A percentile compares a stretch with the other conserved stretches of the same genome.
Conservation (phyloP, 352 stramenopile genomes). For the Aphanomyces euteiches region DNA sequence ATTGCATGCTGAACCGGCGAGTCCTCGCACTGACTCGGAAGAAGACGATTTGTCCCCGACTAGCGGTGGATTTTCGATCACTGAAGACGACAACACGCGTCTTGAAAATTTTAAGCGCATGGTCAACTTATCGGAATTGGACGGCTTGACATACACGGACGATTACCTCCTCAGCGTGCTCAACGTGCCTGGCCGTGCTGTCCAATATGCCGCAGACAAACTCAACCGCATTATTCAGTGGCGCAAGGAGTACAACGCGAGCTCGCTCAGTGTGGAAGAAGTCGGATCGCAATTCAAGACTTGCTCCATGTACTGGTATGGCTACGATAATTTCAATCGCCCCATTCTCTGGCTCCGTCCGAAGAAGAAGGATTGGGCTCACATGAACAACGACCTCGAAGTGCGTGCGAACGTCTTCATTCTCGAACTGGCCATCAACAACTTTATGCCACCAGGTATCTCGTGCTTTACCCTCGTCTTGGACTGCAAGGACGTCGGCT, state of each 20-base stretch:
- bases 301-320: constrained; percentile 70
- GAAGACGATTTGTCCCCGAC: background rate
- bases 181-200: constrained; percentile 50
- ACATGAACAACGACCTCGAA: constrained; percentile 54
- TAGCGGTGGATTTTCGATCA: background rate
- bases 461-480: constrained; percentile 60
- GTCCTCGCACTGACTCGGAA: constrained; percentile 8
- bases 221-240: constrained; percentile 52
- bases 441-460: constrained; percentile 54
- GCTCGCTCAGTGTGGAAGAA: constrained; percentile 38
- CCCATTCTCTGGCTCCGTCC: constrained; percentile 66
- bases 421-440: constrained; percentile 46
- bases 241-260: constrained; percentile 45
- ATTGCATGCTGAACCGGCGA: constrained; percentile 6
- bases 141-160: constrained; percentile 39
- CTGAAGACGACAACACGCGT: constrained; percentile 2
- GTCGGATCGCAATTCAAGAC: constrained; percentile 45
- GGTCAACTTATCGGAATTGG: constrained; percentile 20
- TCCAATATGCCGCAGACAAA: constrained; percentile 58
- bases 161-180: constrained; percentile 63
- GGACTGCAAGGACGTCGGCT: constrained; percentile 48
- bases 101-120: constrained; percentile 17
- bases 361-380: constrained; percentile 52
- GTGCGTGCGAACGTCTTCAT: constrained; percentile 57
- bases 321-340: constrained; percentile 61